Evolutionary conservation across 2,329 filamentous ascomycete genomes (phyloP).

Genomic region (Ophiostoma sp.): DNA sequence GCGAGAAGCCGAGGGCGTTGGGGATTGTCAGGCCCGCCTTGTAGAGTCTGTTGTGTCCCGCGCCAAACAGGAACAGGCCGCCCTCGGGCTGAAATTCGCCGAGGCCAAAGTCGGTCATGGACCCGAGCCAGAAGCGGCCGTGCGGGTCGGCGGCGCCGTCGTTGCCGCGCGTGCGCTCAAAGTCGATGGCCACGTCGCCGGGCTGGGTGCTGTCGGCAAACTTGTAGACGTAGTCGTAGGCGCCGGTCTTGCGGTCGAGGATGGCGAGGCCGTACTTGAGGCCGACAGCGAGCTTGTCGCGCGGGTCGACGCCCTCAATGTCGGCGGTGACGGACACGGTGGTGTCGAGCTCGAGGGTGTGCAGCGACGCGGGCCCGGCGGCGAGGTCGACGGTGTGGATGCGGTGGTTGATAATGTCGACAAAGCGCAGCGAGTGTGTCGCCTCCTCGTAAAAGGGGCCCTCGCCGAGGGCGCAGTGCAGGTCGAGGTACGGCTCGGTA

Average conservation of each 20-base stretch:
- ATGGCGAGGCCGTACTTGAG: conserved; percentile 79
- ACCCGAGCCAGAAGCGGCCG: conserved; percentile 78
- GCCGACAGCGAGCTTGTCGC: conserved; percentile 65
- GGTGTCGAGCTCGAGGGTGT: conserved; percentile 54
- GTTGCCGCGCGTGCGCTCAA: conserved; percentile 62
- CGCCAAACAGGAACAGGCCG: conserved; percentile 13
- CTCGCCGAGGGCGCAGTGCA: conserved; percentile 64
- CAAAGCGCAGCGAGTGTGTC: conserved; percentile 64
- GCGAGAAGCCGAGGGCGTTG: conserved; percentile 78
- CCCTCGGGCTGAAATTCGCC: conserved; percentile 57
- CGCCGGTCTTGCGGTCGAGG: conserved; percentile 57
- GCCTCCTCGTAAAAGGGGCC: conserved; percentile 66
- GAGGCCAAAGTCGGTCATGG: conserved; percentile 69
- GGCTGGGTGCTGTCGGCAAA: conserved; percentile 38
- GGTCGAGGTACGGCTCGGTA: conserved; percentile 53
- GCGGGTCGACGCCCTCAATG: conserved; percentile 60
- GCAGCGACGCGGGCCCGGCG: conserved; percentile 57
- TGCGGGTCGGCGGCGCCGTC: conserved; percentile 76
- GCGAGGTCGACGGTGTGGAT: conserved; percentile 65
- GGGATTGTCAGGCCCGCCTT: conserved; percentile 64
- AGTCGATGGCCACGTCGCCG: conserved; percentile 32
- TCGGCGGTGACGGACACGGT: conserved; percentile 68
- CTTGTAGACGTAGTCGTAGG: conserved; percentile 49
- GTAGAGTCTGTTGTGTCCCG: background rate
- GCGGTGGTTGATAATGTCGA: conserved; percentile 75